Conservation (phyloP, 2,329 filamentous ascomycete species). For the Rhinocladiella similis region DNA sequence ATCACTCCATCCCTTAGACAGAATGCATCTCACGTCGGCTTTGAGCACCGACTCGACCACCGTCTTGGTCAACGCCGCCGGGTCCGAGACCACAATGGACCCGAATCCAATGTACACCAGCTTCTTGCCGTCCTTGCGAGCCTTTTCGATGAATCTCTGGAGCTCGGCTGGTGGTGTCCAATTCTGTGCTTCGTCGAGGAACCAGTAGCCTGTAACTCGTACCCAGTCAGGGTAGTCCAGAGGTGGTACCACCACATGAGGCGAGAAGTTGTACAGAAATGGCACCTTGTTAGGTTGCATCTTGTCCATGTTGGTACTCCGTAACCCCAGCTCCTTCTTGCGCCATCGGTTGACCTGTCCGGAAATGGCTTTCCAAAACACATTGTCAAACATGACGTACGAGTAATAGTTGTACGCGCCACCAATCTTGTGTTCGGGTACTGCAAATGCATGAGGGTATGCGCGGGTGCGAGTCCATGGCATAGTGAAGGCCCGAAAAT, state of each 20-base stretch:
- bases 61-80: constrained; percentile 83
- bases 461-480: constrained; percentile 95
- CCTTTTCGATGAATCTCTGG: constrained; percentile 77
- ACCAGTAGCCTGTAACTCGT: constrained; percentile 96
- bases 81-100: constrained; percentile 90
- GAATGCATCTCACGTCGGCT: constrained; percentile 88
- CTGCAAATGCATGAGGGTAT: constrained; percentile 95
- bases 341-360: constrained; percentile 93
- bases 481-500: constrained; percentile 98
- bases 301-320: constrained; percentile 80
- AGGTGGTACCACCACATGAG: constrained; percentile 88
- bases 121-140: constrained; percentile 79
- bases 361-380: constrained; percentile 94
- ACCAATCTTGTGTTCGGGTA: constrained; percentile 89
- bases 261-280: constrained; percentile 96
- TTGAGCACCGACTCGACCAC: constrained; percentile 88
- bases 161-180: constrained; percentile 78
- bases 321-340: constrained; percentile 73
- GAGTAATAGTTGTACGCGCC: constrained; percentile 94
- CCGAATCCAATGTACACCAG: constrained; percentile 97
- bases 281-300: constrained; percentile 97
- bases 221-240: constrained; percentile 98
- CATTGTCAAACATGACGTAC: constrained; percentile 92
- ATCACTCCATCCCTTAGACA: constrained; percentile 97
- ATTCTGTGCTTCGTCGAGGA: constrained; percentile 69